Evolutionary conservation across 352 stramenopile genomes (phyloP).

Genomic region (Pythium aphanidermatum): DNA sequence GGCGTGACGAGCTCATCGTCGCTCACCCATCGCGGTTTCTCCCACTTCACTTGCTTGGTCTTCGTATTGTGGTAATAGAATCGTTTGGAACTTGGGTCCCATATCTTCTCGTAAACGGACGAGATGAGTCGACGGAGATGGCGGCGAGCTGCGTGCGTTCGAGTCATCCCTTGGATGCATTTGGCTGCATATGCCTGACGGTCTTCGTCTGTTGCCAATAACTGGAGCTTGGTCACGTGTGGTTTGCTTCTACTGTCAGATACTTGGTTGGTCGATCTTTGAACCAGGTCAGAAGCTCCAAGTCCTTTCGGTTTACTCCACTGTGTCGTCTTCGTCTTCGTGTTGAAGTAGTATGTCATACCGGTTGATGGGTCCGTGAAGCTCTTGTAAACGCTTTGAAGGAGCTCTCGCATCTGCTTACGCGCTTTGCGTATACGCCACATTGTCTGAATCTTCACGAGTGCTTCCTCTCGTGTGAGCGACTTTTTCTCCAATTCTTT

Average conservation of each 20-base stretch:
- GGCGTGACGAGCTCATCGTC: conserved; percentile 60
- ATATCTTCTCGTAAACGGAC: conserved; percentile 79
- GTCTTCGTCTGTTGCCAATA: background rate
- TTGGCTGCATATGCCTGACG: conserved; percentile 19
- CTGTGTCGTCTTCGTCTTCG: conserved; percentile 49
- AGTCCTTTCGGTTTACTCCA: conserved; percentile 59
- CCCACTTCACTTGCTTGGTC: conserved; percentile 64
- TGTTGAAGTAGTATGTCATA: conserved; percentile 81
- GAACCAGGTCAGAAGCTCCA: conserved; percentile 2
- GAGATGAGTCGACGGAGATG: conserved; percentile 57
- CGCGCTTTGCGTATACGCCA: conserved; percentile 61
- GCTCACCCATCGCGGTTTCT: conserved; percentile 54
- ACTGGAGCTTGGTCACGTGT: conserved; percentile 5
- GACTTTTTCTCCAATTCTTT: conserved; percentile 36
- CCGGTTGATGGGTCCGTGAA: conserved; percentile 56
- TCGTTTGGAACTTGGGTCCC: conserved; percentile 30
- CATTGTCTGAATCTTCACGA: conserved; percentile 68
- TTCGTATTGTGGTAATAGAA: conserved; percentile 83
- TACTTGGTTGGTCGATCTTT: background rate
- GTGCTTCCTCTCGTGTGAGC: conserved; percentile 47
- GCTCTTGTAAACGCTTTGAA: conserved; percentile 51
- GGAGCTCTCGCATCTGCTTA: conserved; percentile 55
- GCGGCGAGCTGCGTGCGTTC: conserved; percentile 36
- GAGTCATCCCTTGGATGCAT: conserved; percentile 52
- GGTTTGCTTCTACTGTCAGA: background rate